Evolutionary conservation across 768 basidiomycete genomes (phyloP), one percentile per base, ranked within the genome.

Genomic region (Boletus sp.): DNA sequence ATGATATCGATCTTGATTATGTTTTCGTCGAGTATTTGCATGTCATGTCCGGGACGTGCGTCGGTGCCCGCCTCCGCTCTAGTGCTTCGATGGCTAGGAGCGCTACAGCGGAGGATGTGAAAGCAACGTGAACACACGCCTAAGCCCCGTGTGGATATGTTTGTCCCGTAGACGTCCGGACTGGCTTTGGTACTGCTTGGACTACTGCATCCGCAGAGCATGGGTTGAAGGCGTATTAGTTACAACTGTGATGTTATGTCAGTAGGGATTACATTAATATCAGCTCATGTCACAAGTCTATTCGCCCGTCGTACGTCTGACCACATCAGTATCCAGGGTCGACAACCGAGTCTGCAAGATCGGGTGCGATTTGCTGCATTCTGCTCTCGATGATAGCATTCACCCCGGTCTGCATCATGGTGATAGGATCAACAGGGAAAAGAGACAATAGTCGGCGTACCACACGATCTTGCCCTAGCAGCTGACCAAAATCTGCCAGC

Each of bases 391-490:
- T 72, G 42, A 76, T 64, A 47, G 57, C 58, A 53, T 78, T 79
- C 59, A 79, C 70, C 28, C 58, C 54, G 20, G 52, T 55, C 77
- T 78, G 59, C 30, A 52, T 50, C 51, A 50, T 45, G 50, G 47
- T 18, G 54, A 50, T 63, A 51, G 51, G 41, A 50, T 60, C 37
- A 15, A 55, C 36, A 28, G 32, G 39, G 42, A 57, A 17, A 44
- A 54, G 33, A 42, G 51, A 47, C 10, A 29, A 49, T 40, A 18
- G 48, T 50, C 49, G 14, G 74, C 84, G 61, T 66, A 89, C 88
- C 45, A 88, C 72, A 17, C 81, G 70, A 32, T 80, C 76, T 24
- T 60, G 48, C 4, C 85, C 86, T 40, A 89, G 66, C 7, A 82
- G 71, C 1, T 56, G 60, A 1, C 76, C 78, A 67, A 83, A 84